Conservation (phyloP, 2,329 filamentous ascomycete genomes). For the Penicillium capsulatum region DNA sequence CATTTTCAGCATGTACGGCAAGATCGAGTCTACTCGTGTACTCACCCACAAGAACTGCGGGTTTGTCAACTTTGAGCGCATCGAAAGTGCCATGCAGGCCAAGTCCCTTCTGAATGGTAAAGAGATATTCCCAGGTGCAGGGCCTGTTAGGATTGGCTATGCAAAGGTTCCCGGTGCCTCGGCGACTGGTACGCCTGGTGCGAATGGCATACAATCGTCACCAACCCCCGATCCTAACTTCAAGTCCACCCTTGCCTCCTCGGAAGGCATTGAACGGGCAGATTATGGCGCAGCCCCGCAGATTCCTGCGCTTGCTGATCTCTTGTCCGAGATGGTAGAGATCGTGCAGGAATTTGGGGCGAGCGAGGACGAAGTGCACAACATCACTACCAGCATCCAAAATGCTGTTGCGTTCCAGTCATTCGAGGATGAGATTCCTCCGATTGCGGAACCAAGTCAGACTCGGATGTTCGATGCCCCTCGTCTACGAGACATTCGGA, state of each 20-base stretch:
- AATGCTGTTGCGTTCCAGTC: constrained; percentile 68
- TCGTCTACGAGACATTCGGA: constrained; percentile 89
- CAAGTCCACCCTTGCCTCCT: constrained; percentile 28
- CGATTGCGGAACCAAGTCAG: constrained; percentile 81
- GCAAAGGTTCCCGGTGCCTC: constrained; percentile 91
- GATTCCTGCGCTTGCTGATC: constrained; percentile 69
- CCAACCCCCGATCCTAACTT: constrained; percentile 83
- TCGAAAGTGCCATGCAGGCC: constrained; percentile 86
- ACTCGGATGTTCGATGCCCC: constrained; percentile 89
- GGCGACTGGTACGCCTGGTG: constrained; percentile 72
- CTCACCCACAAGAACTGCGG: constrained; percentile 98
- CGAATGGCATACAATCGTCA: constrained; percentile 81
- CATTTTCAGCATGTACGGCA: constrained; percentile 90
- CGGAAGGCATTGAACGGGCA: constrained; percentile 29
- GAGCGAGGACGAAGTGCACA: constrained; percentile 67
- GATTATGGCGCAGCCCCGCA: constrained; percentile 44
- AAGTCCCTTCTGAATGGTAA: constrained; percentile 88
- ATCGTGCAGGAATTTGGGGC: constrained; percentile 90
- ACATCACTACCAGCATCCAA: constrained; percentile 70
- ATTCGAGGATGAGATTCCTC: constrained; percentile 80
- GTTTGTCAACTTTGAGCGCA: constrained; percentile 92
- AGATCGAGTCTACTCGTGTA: constrained; percentile 85
- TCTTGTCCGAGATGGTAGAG: constrained; percentile 74
- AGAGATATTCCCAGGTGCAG: constrained; percentile 95
- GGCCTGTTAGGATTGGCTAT: constrained; percentile 92